Evolutionary conservation across 2,329 filamentous ascomycete species (phyloP), one percentile per base, ranked within the genome.

Genomic region (Aspergillus quadricinctus): DNA sequence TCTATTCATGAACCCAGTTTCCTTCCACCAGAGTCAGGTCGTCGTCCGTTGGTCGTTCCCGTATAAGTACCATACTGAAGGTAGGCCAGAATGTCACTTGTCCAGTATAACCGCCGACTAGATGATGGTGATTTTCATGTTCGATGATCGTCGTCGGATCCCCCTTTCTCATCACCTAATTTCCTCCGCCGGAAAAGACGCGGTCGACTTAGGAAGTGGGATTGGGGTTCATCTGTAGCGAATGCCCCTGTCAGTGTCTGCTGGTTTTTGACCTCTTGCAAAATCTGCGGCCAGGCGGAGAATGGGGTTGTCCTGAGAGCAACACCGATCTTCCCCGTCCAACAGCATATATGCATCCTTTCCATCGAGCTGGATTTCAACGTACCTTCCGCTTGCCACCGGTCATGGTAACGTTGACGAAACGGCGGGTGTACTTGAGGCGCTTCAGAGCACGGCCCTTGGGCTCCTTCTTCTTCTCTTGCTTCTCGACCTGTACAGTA

Each of bases 371-470:
- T 14, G 11, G n/a, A 19, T 49, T 31, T 25, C n/a, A 52, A 59
- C 63, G 75, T 79, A 94, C 91, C 91, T 97, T 97, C 81, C 93
- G 86, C 92, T 97, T 97, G 83, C 93, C 93, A 80, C 92, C 92
- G 67, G 92, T 95, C 81, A 96, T 85, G 75, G 90, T 94, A 77
- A 97, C 92, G 82, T 97, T 97, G 71, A 97, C 92, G 84, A 97
- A 97, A 75, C 93, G 92, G 78, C 93, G 89, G 72, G 91, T 96
- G 87, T 97, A 97, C 79, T 86, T 87, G 78, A 95, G 87, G 75
- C 93, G 87, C 92, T 97, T 97, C 83, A 94, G 91, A 71, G 93
- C 93, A 76, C 93, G 92, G 76, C 93, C 93, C 88, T 97, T 97
- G 77, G 93, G 92, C 71, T 82, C 85, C 89, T 97, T 97, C 82